These are phyloP conservation scores for Mycena crocata DNA, from an alignment of 768 basidiomycete genomes.

Conservation along the genomic window DNA sequence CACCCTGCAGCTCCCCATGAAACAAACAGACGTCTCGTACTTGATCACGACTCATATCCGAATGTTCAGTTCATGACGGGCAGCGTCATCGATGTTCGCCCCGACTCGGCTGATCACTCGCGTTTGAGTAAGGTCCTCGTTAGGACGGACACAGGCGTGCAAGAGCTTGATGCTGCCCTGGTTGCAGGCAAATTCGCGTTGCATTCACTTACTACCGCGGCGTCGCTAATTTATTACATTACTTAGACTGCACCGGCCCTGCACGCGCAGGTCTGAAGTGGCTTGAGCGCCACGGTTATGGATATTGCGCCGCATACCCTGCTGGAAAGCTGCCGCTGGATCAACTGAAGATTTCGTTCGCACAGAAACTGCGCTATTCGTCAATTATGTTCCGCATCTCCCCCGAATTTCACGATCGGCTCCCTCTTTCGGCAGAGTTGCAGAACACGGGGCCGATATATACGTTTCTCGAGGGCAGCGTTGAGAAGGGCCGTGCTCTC, in stretches of 20 bases:
- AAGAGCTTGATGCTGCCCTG: slow-evolving; percentile 30
- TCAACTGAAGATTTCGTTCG: slow-evolving; percentile 34
- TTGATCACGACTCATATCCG: slow-evolving; percentile 31
- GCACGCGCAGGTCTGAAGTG: slow-evolving; percentile 43
- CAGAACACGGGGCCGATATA: slow-evolving; percentile 25
- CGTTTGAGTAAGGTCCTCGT: slow-evolving; percentile 32
- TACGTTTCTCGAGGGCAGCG: slow-evolving; percentile 29
- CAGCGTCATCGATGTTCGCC: slow-evolving; percentile 40
- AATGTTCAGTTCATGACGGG: slow-evolving; percentile 40
- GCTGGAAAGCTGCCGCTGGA: slow-evolving; percentile 28
- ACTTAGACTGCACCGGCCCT: slow-evolving; percentile 47
- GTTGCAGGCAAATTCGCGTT: slow-evolving; percentile 33
- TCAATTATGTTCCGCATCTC: slow-evolving; percentile 31
- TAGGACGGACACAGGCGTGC: slow-evolving; percentile 25
- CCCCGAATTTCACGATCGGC: slow-evolving; percentile 17
- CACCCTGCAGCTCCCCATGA: too few relatives aligned
- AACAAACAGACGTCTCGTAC: slow-evolving; percentile 42
- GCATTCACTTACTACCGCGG: too few relatives aligned
- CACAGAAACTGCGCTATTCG: slow-evolving; percentile 40
- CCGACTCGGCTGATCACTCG: slow-evolving; percentile 27
- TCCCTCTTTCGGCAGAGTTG: slow-evolving; percentile 36
- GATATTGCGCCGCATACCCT: slow-evolving; percentile 5
- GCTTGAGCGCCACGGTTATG: slow-evolving; percentile 39
- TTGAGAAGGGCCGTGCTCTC: slow-evolving; percentile 22
- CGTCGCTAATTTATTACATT: too few relatives aligned